Conservation (phyloP, 2,329 filamentous ascomycete genomes). For the Talaromyces sp. region DNA sequence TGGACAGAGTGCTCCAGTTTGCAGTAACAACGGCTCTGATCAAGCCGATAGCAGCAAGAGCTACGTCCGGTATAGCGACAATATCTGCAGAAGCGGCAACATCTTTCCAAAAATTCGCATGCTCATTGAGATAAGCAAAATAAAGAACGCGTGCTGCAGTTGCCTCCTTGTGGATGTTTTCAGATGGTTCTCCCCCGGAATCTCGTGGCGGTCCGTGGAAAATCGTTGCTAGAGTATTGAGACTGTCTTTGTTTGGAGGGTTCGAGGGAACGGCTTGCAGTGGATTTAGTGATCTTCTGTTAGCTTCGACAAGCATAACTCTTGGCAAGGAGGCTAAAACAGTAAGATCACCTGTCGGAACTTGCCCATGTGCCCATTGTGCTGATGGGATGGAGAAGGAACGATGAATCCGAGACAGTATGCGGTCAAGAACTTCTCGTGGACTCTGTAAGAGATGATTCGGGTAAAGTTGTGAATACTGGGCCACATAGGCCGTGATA, state of each 20-base stretch:
- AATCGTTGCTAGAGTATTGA: slow-evolving; percentile 51
- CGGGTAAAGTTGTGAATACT: slow-evolving; percentile 51
- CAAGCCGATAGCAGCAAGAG: slow-evolving; percentile 50
- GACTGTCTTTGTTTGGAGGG: slow-evolving; percentile 48
- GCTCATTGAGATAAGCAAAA: slow-evolving; percentile 48
- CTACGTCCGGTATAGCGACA: slow-evolving; percentile 52
- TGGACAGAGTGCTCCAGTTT: slow-evolving; percentile 44
- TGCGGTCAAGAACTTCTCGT: slow-evolving; percentile 35
- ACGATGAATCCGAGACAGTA: slow-evolving; percentile 43
- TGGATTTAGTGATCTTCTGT: slow-evolving; percentile 34
- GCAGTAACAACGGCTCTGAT: slow-evolving; percentile 50
- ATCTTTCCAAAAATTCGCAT: slow-evolving; percentile 48
- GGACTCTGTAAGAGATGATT: slow-evolving; percentile 47
- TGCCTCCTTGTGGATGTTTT: slow-evolving; percentile 42
- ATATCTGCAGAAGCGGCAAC: slow-evolving; percentile 51
- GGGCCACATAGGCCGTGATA: slow-evolving; percentile 53
- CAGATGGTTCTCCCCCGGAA: slow-evolving; percentile 26
- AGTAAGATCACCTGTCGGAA: slow-evolving; percentile 51
- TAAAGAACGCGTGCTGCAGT: slow-evolving; percentile 52
- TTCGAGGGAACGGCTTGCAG: slow-evolving; percentile 48
- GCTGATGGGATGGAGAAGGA: slow-evolving; percentile 41
- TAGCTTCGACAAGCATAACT: slow-evolving; percentile 44
- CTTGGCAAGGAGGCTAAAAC: slow-evolving; percentile 55
- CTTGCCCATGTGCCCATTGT: slow-evolving; percentile 49
- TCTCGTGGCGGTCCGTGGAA: slow-evolving; percentile 51